phyloP scores from a whole-genome alignment of 1,284 basidiomycete species.

The Porogramme epimiltina region DNA sequence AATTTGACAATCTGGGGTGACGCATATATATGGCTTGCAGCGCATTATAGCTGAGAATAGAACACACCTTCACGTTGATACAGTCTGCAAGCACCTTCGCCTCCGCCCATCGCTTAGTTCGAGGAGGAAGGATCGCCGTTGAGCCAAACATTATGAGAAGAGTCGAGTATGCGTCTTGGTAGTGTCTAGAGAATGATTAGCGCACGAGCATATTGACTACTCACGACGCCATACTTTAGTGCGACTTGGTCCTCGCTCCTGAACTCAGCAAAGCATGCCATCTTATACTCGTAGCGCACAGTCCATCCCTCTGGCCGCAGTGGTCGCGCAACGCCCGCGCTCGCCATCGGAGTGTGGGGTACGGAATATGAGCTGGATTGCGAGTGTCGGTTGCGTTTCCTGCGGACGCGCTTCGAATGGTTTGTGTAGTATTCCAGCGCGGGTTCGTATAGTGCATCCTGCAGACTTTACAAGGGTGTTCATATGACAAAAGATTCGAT shows the following conservation, averaged over 20 bases:
- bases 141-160: slow-evolving; percentile 87
- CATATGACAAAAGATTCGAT: background rate
- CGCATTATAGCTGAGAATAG: background rate
- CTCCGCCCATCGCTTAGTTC: slow-evolving; percentile 98
- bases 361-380: slow-evolving; percentile 51
- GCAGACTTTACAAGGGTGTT: slow-evolving; percentile 53
- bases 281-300: slow-evolving; percentile 96
- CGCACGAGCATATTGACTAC: too few relatives aligned
- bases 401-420: slow-evolving; percentile 87
- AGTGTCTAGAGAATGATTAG: slow-evolving; percentile 62
- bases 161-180: slow-evolving; percentile 87
- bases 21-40: background rate
- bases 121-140: slow-evolving; percentile 81
- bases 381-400: slow-evolving; percentile 83
- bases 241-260: slow-evolving; percentile 89
- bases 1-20: slow-evolving; percentile 78
- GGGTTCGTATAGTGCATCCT: slow-evolving; percentile 85
- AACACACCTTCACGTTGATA: slow-evolving; percentile 78
- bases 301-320: slow-evolving; percentile 90
- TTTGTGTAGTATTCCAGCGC: slow-evolving; percentile 91
- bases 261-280: slow-evolving; percentile 95
- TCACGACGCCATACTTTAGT: slow-evolving; percentile 78
- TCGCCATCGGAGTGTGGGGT: slow-evolving; percentile 46
- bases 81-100: slow-evolving; percentile 96
- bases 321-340: slow-evolving; percentile 49